Percentiles rank a stretch among this genome's conserved stretches.
Evolutionary conservation across 306 rosid species (phyloP).

Genomic region (Rosa multiflora): DNA sequence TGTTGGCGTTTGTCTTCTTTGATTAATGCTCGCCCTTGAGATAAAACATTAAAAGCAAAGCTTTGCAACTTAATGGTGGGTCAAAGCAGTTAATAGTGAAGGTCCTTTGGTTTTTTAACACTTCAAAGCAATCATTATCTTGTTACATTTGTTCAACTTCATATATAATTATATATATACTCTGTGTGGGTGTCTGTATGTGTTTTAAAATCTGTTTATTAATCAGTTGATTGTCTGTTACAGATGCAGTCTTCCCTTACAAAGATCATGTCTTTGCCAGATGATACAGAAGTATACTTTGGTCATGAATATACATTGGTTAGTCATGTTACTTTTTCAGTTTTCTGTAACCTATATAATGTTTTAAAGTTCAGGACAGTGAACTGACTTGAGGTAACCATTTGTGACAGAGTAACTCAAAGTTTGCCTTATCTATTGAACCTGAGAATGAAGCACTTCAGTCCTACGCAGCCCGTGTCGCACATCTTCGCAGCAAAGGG

Average conservation of each 20-base stretch:
- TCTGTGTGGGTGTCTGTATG: background rate
- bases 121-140: background rate
- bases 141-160: background rate
- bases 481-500: slow-evolving; percentile 72
- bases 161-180: background rate
- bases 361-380: background rate
- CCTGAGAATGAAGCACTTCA: slow-evolving; percentile 82
- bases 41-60: background rate
- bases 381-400: slow-evolving; percentile 30
- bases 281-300: slow-evolving; percentile 70
- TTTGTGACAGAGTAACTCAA: slow-evolving; percentile 69
- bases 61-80: background rate
- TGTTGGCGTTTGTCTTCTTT: background rate
- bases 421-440: slow-evolving; percentile 87
- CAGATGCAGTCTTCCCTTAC: slow-evolving; percentile 84
- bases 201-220: background rate
- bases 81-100: background rate
- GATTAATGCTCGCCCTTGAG: background rate
- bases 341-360: slow-evolving; percentile 16
- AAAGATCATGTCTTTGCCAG: slow-evolving; percentile 75
- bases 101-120: background rate
- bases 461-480: slow-evolving; percentile 68
- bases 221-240: slow-evolving; percentile 23
- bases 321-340: slow-evolving; percentile 25
- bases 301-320: slow-evolving; percentile 94